phyloP scores from a whole-genome alignment of 2,329 filamentous ascomycete species.

The Fusarium compactum region DNA sequence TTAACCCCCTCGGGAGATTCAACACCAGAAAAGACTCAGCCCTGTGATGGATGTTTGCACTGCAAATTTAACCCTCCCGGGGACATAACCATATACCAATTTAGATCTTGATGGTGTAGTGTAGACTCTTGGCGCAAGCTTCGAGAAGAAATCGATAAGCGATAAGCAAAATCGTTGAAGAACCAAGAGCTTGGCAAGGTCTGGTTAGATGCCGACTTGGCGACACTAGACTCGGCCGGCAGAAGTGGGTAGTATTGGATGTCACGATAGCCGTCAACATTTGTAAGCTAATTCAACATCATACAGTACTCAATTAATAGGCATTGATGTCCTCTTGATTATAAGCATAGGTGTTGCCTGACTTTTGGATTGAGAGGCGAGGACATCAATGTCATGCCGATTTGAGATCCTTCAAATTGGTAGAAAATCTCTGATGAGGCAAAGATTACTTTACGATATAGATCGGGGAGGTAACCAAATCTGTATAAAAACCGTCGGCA shows the following conservation, averaged over 20 bases:
- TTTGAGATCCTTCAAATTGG: too few species aligned
- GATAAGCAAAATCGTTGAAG: not conserved
- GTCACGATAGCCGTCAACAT: not conserved
- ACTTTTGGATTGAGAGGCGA: too few species aligned
- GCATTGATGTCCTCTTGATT: not conserved
- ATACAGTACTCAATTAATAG: not conserved
- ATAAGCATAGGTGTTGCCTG: too few species aligned
- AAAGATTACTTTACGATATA: conserved; percentile 1
- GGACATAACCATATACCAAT: too few species aligned
- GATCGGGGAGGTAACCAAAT: conserved; percentile 5
- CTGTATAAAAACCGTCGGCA: conserved; percentile 12
- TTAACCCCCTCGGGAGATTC: too few species aligned
- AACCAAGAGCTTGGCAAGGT: conserved; percentile 7
- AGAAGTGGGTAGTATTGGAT: not conserved
- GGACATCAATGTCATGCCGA: too few species aligned
- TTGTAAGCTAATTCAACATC: not conserved
- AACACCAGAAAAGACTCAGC: too few species aligned
- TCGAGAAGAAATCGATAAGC: not conserved
- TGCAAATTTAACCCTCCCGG: not conserved
- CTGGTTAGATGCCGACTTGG: conserved; percentile 25
- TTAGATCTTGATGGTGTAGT: not conserved
- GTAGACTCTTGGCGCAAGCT: not conserved
- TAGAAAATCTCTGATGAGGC: not conserved
- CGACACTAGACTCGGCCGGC: conserved; percentile 6
- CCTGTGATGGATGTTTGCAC: too few species aligned